A percentile compares a stretch with the other conserved stretches of the same genome.
Conservation (phyloP, 176 grass and related monocot species). For the Echinochloa phyllopogon region DNA sequence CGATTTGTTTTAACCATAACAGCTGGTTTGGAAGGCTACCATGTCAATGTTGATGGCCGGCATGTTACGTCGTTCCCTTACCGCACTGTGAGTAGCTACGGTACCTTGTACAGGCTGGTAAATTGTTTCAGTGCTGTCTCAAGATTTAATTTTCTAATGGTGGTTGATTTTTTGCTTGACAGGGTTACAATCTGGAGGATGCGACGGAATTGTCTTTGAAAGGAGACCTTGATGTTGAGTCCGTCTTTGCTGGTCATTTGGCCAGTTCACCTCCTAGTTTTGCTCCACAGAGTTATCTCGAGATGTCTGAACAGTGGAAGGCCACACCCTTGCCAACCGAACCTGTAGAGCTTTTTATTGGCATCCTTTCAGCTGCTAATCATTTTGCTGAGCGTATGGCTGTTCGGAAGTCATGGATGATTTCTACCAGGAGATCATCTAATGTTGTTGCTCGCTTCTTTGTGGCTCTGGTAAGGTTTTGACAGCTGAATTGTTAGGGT, state of each 20-base stretch:
- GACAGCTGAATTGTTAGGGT: not conserved
- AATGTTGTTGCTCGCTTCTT: conserved; percentile 56
- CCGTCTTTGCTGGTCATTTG: conserved; percentile 39
- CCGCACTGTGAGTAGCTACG: conserved; percentile 45
- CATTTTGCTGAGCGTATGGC: conserved; percentile 66
- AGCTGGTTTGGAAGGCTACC: conserved; percentile 72
- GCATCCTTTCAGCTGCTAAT: conserved; percentile 52
- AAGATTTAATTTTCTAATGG: not conserved
- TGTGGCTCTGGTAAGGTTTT: conserved; percentile 53
- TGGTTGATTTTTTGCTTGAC: not conserved
- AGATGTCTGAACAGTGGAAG: conserved; percentile 51
- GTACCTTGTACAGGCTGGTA: not conserved
- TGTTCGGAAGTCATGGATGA: conserved; percentile 61
- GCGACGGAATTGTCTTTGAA: conserved; percentile 47
- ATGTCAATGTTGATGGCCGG: conserved; percentile 71
- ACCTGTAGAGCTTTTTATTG: conserved; percentile 51
- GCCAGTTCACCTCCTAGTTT: conserved; percentile 50
- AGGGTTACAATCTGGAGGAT: conserved; percentile 54
- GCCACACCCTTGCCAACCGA: conserved; percentile 42
- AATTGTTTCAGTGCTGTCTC: not conserved
- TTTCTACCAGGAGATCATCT: conserved; percentile 46
- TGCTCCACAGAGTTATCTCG: conserved; percentile 38
- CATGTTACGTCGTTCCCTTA: conserved; percentile 76
- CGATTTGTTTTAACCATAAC: conserved; percentile 64
- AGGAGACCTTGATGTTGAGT: conserved; percentile 51